Percentiles rank a stretch among this genome's conserved stretches.
Evolutionary conservation across 2,329 filamentous ascomycete genomes (phyloP).

Genomic region (Aspergillus arachidicola): DNA sequence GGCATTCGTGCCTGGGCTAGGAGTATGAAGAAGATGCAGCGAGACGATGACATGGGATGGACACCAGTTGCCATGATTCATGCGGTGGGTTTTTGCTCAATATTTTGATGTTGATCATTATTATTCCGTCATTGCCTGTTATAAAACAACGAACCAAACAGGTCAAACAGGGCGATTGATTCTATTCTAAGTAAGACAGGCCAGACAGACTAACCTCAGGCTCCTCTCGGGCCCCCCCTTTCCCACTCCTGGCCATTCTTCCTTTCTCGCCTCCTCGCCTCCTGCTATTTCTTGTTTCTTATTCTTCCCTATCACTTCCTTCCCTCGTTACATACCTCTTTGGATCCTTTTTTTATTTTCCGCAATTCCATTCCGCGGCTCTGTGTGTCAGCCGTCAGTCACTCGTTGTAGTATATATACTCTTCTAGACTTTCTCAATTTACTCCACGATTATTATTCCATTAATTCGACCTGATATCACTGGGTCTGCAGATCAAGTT

Average conservation of each 20-base stretch:
- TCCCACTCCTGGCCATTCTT: constrained; percentile 12
- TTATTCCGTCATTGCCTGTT: background rate
- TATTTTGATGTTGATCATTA: background rate
- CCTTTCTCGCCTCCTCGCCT: constrained; percentile 18
- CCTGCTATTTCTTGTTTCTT: constrained; percentile 2
- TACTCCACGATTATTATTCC: constrained; percentile 5
- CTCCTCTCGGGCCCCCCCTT: constrained; percentile 2
- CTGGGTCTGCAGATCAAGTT: constrained; percentile 12
- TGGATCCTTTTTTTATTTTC: constrained; percentile 13
- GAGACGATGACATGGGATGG: background rate
- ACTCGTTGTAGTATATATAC: constrained; percentile 21
- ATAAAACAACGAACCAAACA: background rate
- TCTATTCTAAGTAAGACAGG: background rate
- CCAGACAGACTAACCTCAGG: background rate
- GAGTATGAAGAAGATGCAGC: background rate
- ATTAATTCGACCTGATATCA: constrained; percentile 12
- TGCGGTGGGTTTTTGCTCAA: background rate
- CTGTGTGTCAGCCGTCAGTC: constrained; percentile 24
- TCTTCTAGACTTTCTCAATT: constrained; percentile 8
- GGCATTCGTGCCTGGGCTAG: background rate
- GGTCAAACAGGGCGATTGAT: background rate
- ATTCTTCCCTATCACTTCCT: constrained; percentile 13
- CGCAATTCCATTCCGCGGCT: constrained; percentile 14
- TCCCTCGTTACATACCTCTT: constrained; percentile 14
- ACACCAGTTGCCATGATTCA: background rate